Evolutionary conservation across 495 filamentous ascomycete species (phyloP).

Genomic region (Hypoxylon crocopeplum): DNA sequence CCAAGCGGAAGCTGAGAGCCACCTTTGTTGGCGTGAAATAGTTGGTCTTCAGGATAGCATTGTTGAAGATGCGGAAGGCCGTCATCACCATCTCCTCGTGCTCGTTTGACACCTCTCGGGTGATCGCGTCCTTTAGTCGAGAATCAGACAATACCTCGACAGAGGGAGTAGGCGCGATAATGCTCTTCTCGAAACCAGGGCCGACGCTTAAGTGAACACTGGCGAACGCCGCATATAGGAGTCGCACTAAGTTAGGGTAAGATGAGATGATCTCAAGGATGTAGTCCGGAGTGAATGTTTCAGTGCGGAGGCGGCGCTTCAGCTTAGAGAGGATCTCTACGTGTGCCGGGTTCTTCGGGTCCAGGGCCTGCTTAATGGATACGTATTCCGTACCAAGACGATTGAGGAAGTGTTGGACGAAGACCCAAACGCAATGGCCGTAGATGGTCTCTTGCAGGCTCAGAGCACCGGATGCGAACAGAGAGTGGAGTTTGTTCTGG

Average conservation of each 20-base stretch:
- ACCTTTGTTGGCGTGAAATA: constrained; percentile 99
- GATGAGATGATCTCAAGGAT: constrained; percentile 95
- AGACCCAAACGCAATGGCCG: constrained; percentile 96
- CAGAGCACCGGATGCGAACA: constrained; percentile 87
- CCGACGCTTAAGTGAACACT: constrained; percentile 88
- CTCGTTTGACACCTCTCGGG: constrained; percentile 83
- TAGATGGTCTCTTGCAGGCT: constrained; percentile 98
- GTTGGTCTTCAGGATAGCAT: constrained; percentile 91
- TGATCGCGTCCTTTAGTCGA: constrained; percentile 81
- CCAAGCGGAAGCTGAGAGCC: constrained; percentile 92
- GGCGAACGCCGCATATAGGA: constrained; percentile 90
- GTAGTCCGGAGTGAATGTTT: constrained; percentile 97
- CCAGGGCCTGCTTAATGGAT: constrained; percentile 81
- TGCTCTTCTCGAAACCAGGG: constrained; percentile 72
- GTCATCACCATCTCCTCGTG: constrained; percentile 98
- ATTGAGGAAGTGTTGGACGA: constrained; percentile 96
- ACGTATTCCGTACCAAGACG: constrained; percentile 90
- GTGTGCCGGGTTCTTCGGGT: constrained; percentile 75
- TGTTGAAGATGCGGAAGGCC: constrained; percentile 95
- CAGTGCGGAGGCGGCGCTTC: constrained; percentile 91
- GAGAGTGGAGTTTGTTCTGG: constrained; percentile 89
- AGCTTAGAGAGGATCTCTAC: constrained; percentile 93
- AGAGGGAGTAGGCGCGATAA: constrained; percentile 67
- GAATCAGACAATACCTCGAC: constrained; percentile 82
- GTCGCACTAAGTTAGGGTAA: constrained; percentile 86